These are phyloP conservation scores for Neurospora cerealis DNA, from an alignment of 495 filamentous ascomycete genomes.

Conservation along the genomic window DNA sequence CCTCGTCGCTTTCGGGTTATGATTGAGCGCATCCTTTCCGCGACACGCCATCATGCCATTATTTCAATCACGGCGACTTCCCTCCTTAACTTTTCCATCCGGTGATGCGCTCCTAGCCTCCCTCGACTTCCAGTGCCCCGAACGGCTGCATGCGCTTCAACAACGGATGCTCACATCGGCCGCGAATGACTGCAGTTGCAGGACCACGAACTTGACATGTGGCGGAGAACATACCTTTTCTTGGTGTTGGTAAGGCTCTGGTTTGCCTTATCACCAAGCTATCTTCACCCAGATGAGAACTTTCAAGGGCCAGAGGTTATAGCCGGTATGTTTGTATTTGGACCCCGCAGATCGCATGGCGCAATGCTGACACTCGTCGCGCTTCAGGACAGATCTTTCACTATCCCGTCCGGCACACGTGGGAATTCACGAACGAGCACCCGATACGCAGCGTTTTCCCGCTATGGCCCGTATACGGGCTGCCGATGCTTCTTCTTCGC, in stretches of 20 bases:
- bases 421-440: constrained; percentile 82
- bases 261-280: constrained; percentile 89
- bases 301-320: constrained; percentile 97
- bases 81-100: not conserved
- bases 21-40: not conserved
- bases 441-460: constrained; percentile 94
- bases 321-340: constrained; percentile 55
- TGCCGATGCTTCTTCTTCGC: constrained; percentile 82
- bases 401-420: constrained; percentile 76
- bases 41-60: not conserved
- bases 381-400: constrained; percentile 71
- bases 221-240: constrained; percentile 80
- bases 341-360: not conserved
- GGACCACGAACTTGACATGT: constrained; percentile 47
- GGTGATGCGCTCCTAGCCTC: constrained; percentile 7
- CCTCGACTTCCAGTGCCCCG: not conserved
- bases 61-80: not conserved
- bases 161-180: not conserved
- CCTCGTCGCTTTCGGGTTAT: constrained; percentile 2
- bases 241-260: constrained; percentile 81
- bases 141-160: not conserved
- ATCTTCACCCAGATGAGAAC: constrained; percentile 96
- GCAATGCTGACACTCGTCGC: not conserved
- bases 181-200: constrained; percentile 5
- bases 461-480: constrained; percentile 85